Percentiles rank a stretch among this genome's conserved stretches.
These are phyloP conservation scores for Trichosporon sp. DNA, from an alignment of 1,284 basidiomycete species.

Conservation along the genomic window DNA sequence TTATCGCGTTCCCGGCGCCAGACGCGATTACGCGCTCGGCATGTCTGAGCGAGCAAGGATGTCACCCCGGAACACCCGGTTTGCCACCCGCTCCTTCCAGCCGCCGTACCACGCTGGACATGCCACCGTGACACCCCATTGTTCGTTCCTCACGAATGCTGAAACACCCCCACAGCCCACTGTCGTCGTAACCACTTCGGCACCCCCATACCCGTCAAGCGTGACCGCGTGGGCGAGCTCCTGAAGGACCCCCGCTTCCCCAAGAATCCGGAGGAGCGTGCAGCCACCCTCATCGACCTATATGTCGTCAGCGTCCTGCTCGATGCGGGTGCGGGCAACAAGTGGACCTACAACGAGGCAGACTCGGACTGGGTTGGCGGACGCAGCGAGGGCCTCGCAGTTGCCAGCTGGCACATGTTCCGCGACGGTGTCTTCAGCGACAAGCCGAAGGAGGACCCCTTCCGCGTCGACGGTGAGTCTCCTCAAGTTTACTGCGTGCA, in stretches of 20 bases:
- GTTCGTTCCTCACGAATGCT: not conserved
- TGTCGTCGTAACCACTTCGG: conserved; percentile 82
- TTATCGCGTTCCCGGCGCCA: not conserved
- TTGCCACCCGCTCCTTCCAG: not conserved
- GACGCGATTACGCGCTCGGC: not conserved
- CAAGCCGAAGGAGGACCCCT: conserved; percentile 59
- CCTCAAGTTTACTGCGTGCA: too few species aligned
- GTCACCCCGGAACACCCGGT: not conserved
- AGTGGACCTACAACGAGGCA: conserved; percentile 72
- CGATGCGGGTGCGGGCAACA: conserved; percentile 84
- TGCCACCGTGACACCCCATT: not conserved
- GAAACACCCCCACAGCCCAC: conserved; percentile 55
- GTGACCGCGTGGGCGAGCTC: conserved; percentile 57
- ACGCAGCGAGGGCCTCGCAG: conserved; percentile 84
- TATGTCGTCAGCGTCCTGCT: conserved; percentile 89
- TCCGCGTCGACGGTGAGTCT: conserved; percentile 68
- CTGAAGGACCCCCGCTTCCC: conserved; percentile 44
- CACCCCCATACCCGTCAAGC: conserved; percentile 54
- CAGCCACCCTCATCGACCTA: conserved; percentile 75
- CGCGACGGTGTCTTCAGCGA: conserved; percentile 69
- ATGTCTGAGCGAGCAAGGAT: not conserved
- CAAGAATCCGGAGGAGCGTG: conserved; percentile 56
- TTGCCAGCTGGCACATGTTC: conserved; percentile 90
- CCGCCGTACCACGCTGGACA: not conserved
- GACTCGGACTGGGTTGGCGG: conserved; percentile 55